Base-by-base conservation (phyloP, 495 filamentous ascomycete genomes). In the Cercophora scortea region DNA sequence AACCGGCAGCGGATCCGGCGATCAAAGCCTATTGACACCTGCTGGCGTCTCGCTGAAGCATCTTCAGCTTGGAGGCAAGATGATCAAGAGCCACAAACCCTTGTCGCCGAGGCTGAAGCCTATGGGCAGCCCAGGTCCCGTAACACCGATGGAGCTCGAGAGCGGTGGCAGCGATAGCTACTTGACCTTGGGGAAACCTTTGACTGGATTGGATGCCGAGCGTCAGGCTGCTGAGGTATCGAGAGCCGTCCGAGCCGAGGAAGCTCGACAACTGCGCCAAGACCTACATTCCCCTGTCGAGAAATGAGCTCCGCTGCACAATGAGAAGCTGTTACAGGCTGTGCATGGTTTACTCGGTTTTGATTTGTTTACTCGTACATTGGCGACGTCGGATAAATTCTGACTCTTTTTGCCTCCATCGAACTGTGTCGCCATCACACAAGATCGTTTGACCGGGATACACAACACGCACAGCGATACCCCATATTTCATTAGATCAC, bases 121-220 rank as follows among this genome's bases (percentile, higher is more conserved):
- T 2, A 72, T 87, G 4, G 79, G 79, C n/a, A 88, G 85, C 42
- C 86, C 87, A 1, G 87, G 87, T 0, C 86, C 86, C 0, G 86
- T 91, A 39, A 91, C 88, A 2, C 88, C 88, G 0, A 75, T 93
- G 63, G 79, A 79, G 3, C 65, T 93, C 32, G 86, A 89, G 57
- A 77, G 73, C 8, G 58, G 72, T 6, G 60, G 56, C 0, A 53
- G 71, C 8, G 71, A 73, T 38, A 73, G 77, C 39, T 86, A 83
- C 38, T 58, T 86, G 11, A 66, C 71, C 40, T 66, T 71, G 5
- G 72, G 77, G 8, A 57, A 63, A 33, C 48, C 58, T 32, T 61
- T 51, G 18, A 45, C 18, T 7, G 17, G 17, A 4, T 18, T 18
- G 9, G 25, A 45, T 32, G 18, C 25, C 11, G 43, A 45, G 25